Conservation (phyloP, 257 asterid genomes). For the Solanum neorickii region DNA sequence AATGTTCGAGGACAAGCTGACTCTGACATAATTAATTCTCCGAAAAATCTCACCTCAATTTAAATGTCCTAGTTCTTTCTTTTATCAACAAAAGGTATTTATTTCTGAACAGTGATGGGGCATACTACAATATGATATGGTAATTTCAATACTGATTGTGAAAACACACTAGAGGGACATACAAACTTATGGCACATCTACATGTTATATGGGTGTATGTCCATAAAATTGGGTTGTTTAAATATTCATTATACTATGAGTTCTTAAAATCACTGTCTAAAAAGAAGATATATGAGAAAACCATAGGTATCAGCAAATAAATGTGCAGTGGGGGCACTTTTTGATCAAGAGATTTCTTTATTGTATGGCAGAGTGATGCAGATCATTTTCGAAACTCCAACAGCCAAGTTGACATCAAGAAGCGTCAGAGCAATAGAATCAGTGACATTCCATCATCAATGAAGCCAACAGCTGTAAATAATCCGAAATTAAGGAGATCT, state of each 20-base stretch:
- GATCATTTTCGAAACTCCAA: slow-evolving; percentile 39
- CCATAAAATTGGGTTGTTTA: neutral
- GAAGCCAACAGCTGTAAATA: slow-evolving; percentile 28
- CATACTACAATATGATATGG: neutral
- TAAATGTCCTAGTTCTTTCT: neutral
- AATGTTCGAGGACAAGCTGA: neutral
- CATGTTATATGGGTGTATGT: neutral
- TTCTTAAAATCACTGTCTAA: neutral
- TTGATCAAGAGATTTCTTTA: slow-evolving; percentile 2
- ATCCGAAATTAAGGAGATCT: slow-evolving; percentile 45
- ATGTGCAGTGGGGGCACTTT: neutral
- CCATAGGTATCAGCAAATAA: neutral
- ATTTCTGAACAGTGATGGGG: neutral
- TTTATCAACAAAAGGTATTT: neutral
- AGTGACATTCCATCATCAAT: slow-evolving; percentile 13
- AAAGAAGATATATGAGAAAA: neutral
- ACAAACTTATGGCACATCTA: neutral
- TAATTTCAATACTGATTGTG: neutral
- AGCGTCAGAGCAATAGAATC: slow-evolving; percentile 21
- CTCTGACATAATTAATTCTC: neutral
- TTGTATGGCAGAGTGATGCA: slow-evolving; percentile 43
- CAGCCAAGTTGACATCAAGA: slow-evolving; percentile 24
- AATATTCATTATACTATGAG: neutral
- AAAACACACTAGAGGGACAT: neutral
- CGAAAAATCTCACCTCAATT: neutral